A percentile compares a stretch with the other conserved stretches of the same genome.
Conservation (phyloP, 169 alveolate species). For the Babesia bovis region DNA sequence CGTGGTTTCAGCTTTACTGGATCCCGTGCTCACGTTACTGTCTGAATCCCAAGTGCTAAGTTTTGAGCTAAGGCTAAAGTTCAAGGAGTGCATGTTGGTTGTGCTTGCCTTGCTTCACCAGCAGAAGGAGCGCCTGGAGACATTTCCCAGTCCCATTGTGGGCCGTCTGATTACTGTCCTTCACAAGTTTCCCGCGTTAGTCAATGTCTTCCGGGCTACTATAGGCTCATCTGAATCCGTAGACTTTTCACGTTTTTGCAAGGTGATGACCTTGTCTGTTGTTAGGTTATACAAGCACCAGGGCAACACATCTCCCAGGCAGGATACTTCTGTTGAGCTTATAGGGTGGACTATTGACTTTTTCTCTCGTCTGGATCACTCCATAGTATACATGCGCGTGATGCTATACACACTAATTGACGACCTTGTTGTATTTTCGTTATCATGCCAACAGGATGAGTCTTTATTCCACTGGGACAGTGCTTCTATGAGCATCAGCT, state of each 20-base stretch:
- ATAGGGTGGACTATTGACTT: background rate
- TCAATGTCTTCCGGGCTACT: conserved; percentile 16
- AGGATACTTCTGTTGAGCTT: background rate
- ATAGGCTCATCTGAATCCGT: conserved; percentile 27
- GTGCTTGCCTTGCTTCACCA: conserved; percentile 29
- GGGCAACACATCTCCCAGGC: background rate
- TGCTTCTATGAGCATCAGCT: background rate
- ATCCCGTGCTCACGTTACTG: conserved; percentile 1
- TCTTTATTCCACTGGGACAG: conserved; percentile 21
- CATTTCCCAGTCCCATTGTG: conserved; percentile 17
- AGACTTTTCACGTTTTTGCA: conserved; percentile 45
- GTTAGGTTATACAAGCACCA: conserved; percentile 2
- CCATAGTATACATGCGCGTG: conserved; percentile 23
- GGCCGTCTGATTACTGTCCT: conserved; percentile 2
- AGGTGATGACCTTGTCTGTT: conserved; percentile 23
- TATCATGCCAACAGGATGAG: conserved; percentile 18
- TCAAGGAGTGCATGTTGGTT: conserved; percentile 33
- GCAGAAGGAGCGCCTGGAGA: conserved; percentile 52
- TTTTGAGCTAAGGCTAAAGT: background rate
- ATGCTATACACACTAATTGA: conserved; percentile 27
- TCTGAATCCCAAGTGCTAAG: background rate
- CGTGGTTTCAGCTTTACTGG: conserved; percentile 11
- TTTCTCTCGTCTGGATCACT: conserved; percentile 22
- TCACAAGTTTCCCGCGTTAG: conserved; percentile 13
- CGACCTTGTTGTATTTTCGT: conserved; percentile 30